A percentile compares a stretch with the other conserved stretches of the same genome.
These are phyloP conservation scores for Globisporangium yorkense DNA, from an alignment of 352 stramenopile genomes.

Conservation along the genomic window DNA sequence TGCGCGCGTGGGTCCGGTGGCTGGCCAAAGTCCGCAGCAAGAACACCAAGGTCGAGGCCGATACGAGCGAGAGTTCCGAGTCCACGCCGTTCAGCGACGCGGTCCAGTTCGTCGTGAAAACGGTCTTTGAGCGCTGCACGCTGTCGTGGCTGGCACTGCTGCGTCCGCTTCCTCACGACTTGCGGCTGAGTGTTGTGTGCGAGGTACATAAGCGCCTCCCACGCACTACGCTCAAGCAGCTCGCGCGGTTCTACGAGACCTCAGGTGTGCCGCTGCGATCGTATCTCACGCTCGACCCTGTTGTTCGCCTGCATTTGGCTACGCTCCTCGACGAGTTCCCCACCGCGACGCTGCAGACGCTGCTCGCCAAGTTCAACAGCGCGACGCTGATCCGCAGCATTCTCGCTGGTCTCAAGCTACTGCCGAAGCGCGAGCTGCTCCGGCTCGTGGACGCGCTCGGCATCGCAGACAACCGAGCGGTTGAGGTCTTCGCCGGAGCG, in stretches of 20 bases:
- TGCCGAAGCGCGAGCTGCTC: slow-evolving; percentile 42
- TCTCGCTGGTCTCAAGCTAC: slow-evolving; percentile 22
- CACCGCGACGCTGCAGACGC: slow-evolving; percentile 36
- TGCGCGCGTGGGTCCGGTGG: slow-evolving; percentile 52
- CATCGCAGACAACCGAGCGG: slow-evolving; percentile 17
- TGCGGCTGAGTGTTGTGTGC: slow-evolving; percentile 30
- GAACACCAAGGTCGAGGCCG: neutral
- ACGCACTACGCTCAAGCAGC: slow-evolving; percentile 34
- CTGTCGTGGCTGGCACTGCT: slow-evolving; percentile 41
- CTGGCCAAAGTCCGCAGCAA: slow-evolving; percentile 15
- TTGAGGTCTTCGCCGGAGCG: slow-evolving; percentile 35
- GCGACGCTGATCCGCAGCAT: slow-evolving; percentile 31
- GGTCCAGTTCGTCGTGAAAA: slow-evolving; percentile 36
- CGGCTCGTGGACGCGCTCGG: slow-evolving; percentile 41
- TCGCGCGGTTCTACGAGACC: slow-evolving; percentile 52
- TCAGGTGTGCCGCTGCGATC: slow-evolving; percentile 25
- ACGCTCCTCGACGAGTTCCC: slow-evolving; percentile 45
- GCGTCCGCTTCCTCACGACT: slow-evolving; percentile 17
- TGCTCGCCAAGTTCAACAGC: slow-evolving; percentile 53
- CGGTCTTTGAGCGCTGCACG: slow-evolving; percentile 36
- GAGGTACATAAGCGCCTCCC: slow-evolving; percentile 15
- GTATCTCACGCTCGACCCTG: slow-evolving; percentile 33
- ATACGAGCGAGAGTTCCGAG: neutral
- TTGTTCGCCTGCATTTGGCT: slow-evolving; percentile 20
- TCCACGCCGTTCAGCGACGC: slow-evolving; percentile 17